Percentiles rank a stretch among this genome's conserved stretches.
phyloP scores from a whole-genome alignment of 306 rosid species.

The Vigna reflexopilosa region DNA sequence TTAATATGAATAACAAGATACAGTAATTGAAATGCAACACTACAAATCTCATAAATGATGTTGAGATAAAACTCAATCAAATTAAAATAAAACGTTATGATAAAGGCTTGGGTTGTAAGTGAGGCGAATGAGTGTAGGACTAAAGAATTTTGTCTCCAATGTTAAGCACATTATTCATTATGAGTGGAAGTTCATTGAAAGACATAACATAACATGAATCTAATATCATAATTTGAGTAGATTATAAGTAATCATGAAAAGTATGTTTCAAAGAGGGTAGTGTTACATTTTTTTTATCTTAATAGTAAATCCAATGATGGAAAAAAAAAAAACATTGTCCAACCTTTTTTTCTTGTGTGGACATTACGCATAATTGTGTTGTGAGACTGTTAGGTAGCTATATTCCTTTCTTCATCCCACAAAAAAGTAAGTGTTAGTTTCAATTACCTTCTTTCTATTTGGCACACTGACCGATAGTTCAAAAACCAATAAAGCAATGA shows the following conservation, averaged over 20 bases:
- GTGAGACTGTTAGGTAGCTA: background rate
- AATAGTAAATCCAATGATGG: background rate
- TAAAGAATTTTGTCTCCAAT: too few species aligned
- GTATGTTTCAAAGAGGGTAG: background rate
- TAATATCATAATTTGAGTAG: background rate
- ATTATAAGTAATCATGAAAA: background rate
- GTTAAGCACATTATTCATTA: too few species aligned
- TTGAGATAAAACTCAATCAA: too few species aligned
- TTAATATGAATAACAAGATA: too few species aligned
- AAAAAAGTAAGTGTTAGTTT: background rate
- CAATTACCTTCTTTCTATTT: background rate
- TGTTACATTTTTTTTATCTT: background rate
- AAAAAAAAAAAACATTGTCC: background rate
- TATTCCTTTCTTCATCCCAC: background rate
- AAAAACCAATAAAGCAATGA: background rate
- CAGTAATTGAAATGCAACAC: too few species aligned
- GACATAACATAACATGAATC: background rate
- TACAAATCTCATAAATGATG: too few species aligned
- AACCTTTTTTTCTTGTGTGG: background rate
- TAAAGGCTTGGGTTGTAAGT: too few species aligned
- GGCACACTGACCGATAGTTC: background rate
- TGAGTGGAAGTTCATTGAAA: background rate
- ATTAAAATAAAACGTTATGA: too few species aligned
- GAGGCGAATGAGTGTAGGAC: too few species aligned
- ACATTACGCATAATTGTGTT: background rate